Percentiles rank a stretch among this genome's conserved stretches.
Conservation (phyloP, 805 yeast species). For the Debaryomyces hansenii region DNA sequence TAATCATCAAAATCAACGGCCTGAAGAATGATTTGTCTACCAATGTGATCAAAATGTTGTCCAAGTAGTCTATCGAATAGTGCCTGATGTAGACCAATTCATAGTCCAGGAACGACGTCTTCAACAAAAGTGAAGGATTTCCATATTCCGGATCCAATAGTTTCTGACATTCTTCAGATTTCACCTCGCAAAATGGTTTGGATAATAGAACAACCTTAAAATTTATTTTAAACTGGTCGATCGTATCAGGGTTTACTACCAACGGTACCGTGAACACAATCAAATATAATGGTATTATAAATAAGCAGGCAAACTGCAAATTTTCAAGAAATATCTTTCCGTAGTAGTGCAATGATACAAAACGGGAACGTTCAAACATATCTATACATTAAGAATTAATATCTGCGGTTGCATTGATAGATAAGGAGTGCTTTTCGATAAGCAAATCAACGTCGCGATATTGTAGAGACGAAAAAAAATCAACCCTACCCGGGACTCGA, state of each 20-base stretch:
- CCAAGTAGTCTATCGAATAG: slow-evolving; percentile 7
- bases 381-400: too few species aligned
- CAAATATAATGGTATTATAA: slow-evolving; percentile 10
- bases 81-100: slow-evolving; percentile 19
- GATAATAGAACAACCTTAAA: slow-evolving; percentile 13
- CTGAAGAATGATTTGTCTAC: not conserved
- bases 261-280: slow-evolving; percentile 9
- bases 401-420: too few species aligned
- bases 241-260: slow-evolving; percentile 13
- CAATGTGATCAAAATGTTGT: slow-evolving; percentile 1
- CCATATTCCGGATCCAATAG: slow-evolving; percentile 6
- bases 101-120: slow-evolving; percentile 12
- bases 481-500: slow-evolving; percentile 42
- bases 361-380: not conserved
- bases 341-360: not conserved
- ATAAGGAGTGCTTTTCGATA: too few species aligned
- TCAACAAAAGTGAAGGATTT: slow-evolving; percentile 2
- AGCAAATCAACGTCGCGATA: too few species aligned
- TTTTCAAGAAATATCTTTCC: slow-evolving; percentile 3
- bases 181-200: slow-evolving; percentile 13
- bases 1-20: not conserved
- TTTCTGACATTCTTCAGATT: slow-evolving; percentile 8
- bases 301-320: slow-evolving; percentile 1
- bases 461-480: slow-evolving; percentile 7
- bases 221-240: slow-evolving; percentile 11